Evolutionary conservation across 495 filamentous ascomycete genomes (phyloP).

Genomic region (Neurospora hispaniola): DNA sequence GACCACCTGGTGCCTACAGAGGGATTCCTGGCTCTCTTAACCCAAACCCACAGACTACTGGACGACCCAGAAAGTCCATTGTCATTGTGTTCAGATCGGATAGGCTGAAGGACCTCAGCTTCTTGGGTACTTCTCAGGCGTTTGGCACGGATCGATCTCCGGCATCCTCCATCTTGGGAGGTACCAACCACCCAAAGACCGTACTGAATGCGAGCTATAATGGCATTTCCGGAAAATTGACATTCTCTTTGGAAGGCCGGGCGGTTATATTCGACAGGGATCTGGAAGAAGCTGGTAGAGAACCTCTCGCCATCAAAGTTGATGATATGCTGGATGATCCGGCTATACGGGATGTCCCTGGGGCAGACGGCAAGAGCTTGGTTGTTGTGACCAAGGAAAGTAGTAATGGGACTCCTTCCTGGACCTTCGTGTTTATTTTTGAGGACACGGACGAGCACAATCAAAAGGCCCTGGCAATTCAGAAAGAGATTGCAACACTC

Average conservation of each 20-base stretch:
- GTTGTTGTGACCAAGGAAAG: slow-evolving; percentile 1
- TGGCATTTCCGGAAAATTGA: slow-evolving; percentile 9
- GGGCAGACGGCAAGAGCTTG: slow-evolving; percentile 8
- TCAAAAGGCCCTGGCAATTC: slow-evolving; percentile 6
- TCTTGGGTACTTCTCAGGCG: slow-evolving; percentile 1
- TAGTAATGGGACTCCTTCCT: background rate
- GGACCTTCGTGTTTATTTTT: slow-evolving; percentile 12
- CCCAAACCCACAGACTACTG: slow-evolving; percentile 3
- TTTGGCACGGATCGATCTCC: background rate
- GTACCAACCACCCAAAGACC: background rate
- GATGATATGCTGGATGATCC: slow-evolving; percentile 7
- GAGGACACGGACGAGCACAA: slow-evolving; percentile 3
- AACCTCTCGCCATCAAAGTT: slow-evolving; percentile 10
- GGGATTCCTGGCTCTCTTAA: slow-evolving; percentile 15
- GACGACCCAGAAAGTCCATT: slow-evolving; percentile 17
- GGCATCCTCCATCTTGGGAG: background rate
- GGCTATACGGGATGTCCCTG: slow-evolving; percentile 9
- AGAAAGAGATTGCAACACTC: slow-evolving; percentile 3
- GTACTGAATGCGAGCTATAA: slow-evolving; percentile 12
- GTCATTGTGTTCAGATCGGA: slow-evolving; percentile 25
- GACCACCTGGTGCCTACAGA: slow-evolving; percentile 7
- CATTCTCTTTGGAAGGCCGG: background rate
- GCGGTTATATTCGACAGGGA: slow-evolving; percentile 6
- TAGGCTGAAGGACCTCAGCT: slow-evolving; percentile 18
- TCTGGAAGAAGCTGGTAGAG: background rate